A percentile compares a stretch with the other conserved stretches of the same genome.
These are phyloP conservation scores for Isatis tinctoria DNA, from an alignment of 345 rosid species.

Conservation along the genomic window DNA sequence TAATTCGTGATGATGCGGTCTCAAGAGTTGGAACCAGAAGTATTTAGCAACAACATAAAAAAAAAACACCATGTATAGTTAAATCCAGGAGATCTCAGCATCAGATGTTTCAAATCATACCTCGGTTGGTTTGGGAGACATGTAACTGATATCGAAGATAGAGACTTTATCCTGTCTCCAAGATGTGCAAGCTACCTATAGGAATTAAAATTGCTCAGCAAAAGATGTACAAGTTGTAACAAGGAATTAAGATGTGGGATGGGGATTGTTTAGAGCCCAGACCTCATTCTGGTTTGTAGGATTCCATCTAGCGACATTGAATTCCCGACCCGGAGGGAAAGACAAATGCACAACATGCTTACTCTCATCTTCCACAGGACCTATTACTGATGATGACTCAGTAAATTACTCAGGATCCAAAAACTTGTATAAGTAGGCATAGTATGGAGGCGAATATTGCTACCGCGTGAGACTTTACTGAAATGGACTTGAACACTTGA, in stretches of 20 bases:
- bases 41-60: not conserved
- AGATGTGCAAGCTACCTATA: slow-evolving; percentile 81
- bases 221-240: not conserved
- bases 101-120: slow-evolving; percentile 37
- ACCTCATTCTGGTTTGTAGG: slow-evolving; percentile 86
- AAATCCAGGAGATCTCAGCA: not conserved
- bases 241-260: not conserved
- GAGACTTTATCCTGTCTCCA: slow-evolving; percentile 48
- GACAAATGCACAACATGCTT: slow-evolving; percentile 71
- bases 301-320: slow-evolving; percentile 82
- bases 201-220: not conserved
- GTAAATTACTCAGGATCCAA: not conserved
- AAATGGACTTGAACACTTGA: not conserved
- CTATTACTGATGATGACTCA: slow-evolving; percentile 27
- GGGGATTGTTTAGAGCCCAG: slow-evolving; percentile 1
- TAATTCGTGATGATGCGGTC: not conserved
- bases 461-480: not conserved
- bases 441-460: not conserved
- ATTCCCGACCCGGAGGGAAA: slow-evolving; percentile 40
- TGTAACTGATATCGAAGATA: slow-evolving; percentile 72
- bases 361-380: slow-evolving; percentile 49
- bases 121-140: slow-evolving; percentile 69
- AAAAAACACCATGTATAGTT: not conserved
- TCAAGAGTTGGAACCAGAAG: not conserved
- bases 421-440: not conserved